Conservation (phyloP, 805 yeast species). For the Scheffersomyces amazonensis region DNA sequence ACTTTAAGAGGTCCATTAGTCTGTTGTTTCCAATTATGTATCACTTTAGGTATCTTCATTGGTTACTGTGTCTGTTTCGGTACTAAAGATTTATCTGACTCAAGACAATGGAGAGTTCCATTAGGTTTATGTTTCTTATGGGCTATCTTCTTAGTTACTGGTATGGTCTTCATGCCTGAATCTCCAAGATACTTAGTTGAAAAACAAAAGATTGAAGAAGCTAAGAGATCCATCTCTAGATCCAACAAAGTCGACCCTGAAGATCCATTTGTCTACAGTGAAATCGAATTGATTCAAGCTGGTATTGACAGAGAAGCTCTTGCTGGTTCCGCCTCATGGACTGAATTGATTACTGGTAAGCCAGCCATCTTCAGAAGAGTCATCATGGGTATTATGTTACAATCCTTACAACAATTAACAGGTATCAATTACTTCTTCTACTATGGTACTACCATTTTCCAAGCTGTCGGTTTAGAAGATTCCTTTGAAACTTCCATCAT, state of each 20-base stretch:
- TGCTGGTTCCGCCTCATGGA: conserved; percentile 68
- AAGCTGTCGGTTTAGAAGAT: conserved; percentile 46
- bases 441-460: conserved; percentile 55
- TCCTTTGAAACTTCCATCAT: conserved; percentile 54
- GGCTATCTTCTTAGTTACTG: conserved; percentile 48
- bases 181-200: conserved; percentile 63
- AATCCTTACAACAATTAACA: conserved; percentile 55
- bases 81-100: conserved; percentile 45
- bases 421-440: conserved; percentile 64
- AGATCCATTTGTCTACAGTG: conserved; percentile 51
- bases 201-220: conserved; percentile 48
- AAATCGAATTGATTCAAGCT: conserved; percentile 52
- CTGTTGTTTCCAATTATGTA: conserved; percentile 65
- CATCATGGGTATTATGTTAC: conserved; percentile 54
- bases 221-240: conserved; percentile 50
- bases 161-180: conserved; percentile 63
- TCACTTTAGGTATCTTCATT: conserved; percentile 67
- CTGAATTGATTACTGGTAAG: conserved; percentile 57
- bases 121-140: conserved; percentile 52
- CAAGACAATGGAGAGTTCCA: conserved; percentile 68
- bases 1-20: conserved; percentile 69
- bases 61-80: conserved; percentile 68
- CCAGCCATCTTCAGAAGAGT: conserved; percentile 61
- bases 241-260: conserved; percentile 55
- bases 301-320: conserved; percentile 58